Base-by-base conservation (phyloP, 345 rosid species). In the Fremontodendron californicum region DNA sequence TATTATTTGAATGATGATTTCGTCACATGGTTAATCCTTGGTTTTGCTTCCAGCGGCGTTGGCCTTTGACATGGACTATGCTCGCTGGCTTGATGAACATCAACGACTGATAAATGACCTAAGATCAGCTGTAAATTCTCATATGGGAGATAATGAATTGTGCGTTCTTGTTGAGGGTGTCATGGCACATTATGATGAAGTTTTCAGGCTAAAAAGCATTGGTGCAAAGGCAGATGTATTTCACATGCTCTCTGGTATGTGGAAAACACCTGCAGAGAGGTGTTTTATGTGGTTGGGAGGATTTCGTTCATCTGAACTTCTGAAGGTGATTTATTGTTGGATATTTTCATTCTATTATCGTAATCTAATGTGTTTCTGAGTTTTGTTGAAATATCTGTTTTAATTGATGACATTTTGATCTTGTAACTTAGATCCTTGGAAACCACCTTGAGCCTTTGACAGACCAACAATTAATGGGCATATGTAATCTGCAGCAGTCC, bases 201-300 rank as follows among this genome's bases (percentile, higher is more conserved):
- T 92, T 63, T 93, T 89, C 83, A 86, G 89, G 81, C 82, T 95
- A 33, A 95, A 93, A 78, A 87, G 90, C 74, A 79, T 90, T 2
- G 99, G 94, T 37, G 79, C 87, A 29, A 93, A 95, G 84, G 90
- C 89, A 2, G 98, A 95, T 75, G 97, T 92, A 68, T 95, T 95
- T 78, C 97, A 95, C 83, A 88, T 95, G 90, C 98, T 95, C 27
- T 95, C 99, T 40, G 98, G 99, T 78, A 87, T 92, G 94, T 95
- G 99, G 99, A 89, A 89, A 85, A 88, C 97, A 0, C 99, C 97
- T 11, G 94, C 94, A 0, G 99, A 95, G 86, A 88, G 98, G 74
- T 90, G 91, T 66, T 95, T 95, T 90, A 89, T 95, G 94, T 95
- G 99, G 99, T 78, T 95, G 80, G 99, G 99, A 60, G 99, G 99